phyloP scores from a whole-genome alignment of 2,329 filamentous ascomycete genomes.

The Apiospora koreana region DNA sequence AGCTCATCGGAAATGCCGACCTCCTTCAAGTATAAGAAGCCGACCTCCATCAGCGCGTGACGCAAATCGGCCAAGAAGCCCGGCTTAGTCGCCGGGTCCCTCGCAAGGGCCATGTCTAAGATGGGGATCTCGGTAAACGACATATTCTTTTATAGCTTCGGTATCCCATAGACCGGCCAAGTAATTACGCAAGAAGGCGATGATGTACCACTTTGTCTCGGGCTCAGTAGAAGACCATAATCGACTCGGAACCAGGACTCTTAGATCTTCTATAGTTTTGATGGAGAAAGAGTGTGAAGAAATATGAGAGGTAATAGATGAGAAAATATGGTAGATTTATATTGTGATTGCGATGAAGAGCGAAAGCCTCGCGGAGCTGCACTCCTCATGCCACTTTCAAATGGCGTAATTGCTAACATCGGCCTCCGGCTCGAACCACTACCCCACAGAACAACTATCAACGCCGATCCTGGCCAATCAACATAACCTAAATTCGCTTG shows the following conservation, averaged over 20 bases:
- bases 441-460: slow-evolving; percentile 9
- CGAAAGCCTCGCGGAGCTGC: neutral
- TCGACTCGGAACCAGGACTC: no score
- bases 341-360: neutral
- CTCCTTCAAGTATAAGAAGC: slow-evolving; percentile 84
- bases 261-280: neutral
- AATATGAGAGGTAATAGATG: neutral
- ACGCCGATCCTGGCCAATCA: neutral
- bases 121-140: slow-evolving; percentile 78
- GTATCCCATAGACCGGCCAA: neutral
- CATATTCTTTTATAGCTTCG: slow-evolving; percentile 41
- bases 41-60: slow-evolving; percentile 79
- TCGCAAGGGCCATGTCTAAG: slow-evolving; percentile 71
- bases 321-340: neutral
- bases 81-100: slow-evolving; percentile 66
- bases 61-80: slow-evolving; percentile 71
- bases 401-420: slow-evolving; percentile 8
- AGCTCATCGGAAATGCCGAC: slow-evolving; percentile 70
- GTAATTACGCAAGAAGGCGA: neutral
- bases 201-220: neutral
- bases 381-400: slow-evolving; percentile 7
- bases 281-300: neutral
- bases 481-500: neutral
- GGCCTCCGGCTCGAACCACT: neutral
- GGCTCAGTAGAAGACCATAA: neutral